phyloP scores from a whole-genome alignment of 2,329 filamentous ascomycete species.

The Lachnellula hyalina region DNA sequence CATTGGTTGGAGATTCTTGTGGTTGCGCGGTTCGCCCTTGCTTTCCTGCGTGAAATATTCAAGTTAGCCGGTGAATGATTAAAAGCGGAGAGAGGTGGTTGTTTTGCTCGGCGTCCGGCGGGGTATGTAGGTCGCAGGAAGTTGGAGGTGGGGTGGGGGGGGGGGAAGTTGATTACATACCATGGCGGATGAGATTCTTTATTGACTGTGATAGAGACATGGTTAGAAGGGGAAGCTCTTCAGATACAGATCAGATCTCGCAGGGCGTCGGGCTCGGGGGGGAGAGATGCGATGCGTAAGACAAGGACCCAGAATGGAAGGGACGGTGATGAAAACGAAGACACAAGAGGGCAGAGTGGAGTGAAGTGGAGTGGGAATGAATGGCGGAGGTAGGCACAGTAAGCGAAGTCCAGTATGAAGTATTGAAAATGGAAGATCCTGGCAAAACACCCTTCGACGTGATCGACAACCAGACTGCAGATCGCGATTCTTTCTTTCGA shows the following conservation, averaged over 20 bases:
- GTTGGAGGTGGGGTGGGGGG: background rate
- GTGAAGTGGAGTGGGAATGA: background rate
- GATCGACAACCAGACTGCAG: background rate
- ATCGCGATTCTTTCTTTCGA: background rate
- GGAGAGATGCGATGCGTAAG: background rate
- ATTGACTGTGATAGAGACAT: conserved; percentile 85
- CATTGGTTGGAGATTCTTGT: conserved; percentile 53
- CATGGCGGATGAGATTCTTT: conserved; percentile 97
- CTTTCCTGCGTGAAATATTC: conserved; percentile 54
- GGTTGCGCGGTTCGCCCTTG: conserved; percentile 69
- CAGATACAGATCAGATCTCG: background rate
- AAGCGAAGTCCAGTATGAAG: background rate
- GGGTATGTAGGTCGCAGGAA: background rate
- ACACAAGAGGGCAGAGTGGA: background rate
- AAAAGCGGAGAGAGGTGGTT: conserved; percentile 2
- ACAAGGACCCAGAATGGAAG: background rate
- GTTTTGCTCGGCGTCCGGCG: background rate
- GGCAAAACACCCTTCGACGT: too few species aligned
- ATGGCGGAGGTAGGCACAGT: background rate
- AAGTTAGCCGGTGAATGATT: conserved; percentile 29
- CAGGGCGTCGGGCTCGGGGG: background rate
- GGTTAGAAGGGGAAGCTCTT: conserved; percentile 11
- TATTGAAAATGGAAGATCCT: too few species aligned
- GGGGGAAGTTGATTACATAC: conserved; percentile 36
- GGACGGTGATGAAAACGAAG: background rate